A percentile compares a stretch with the other conserved stretches of the same genome.
These are phyloP conservation scores for Clavispora fructus DNA, from an alignment of 805 yeast genomes.

Conservation along the genomic window DNA sequence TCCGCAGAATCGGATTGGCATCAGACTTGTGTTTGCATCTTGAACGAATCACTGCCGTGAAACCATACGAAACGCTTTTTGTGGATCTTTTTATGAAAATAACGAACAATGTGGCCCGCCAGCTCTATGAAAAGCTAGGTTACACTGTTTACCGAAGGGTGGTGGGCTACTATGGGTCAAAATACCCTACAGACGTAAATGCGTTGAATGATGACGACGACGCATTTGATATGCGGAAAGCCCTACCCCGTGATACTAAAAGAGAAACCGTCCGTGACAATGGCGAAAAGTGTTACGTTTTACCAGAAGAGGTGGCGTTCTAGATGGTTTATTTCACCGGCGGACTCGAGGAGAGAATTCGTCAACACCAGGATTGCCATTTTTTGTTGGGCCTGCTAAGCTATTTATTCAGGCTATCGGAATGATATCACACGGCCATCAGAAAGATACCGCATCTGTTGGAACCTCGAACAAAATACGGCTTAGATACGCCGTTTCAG, in stretches of 20 bases:
- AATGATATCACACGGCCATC: too few species aligned
- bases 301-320: slow-evolving; percentile 64
- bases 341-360: too few species aligned
- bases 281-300: slow-evolving; percentile 55
- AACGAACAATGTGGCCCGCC: slow-evolving; percentile 73
- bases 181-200: slow-evolving; percentile 43
- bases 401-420: too few species aligned
- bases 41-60: slow-evolving; percentile 63
- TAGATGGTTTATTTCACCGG: slow-evolving; percentile 14
- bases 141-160: slow-evolving; percentile 83
- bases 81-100: slow-evolving; percentile 90
- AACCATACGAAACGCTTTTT: slow-evolving; percentile 75
- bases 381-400: too few species aligned
- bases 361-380: too few species aligned
- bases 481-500: too few species aligned
- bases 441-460: too few species aligned
- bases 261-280: slow-evolving; percentile 50
- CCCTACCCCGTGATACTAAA: slow-evolving; percentile 52
- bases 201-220: slow-evolving; percentile 62
- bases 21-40: slow-evolving; percentile 69
- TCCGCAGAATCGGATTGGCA: slow-evolving; percentile 83
- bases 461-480: too few species aligned
- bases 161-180: slow-evolving; percentile 74
- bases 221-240: slow-evolving; percentile 83
- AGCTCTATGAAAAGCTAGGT: slow-evolving; percentile 80